These are phyloP conservation scores for Coelastrella sp. DNA, from an alignment of 139 green algal species.

Conservation along the genomic window DNA sequence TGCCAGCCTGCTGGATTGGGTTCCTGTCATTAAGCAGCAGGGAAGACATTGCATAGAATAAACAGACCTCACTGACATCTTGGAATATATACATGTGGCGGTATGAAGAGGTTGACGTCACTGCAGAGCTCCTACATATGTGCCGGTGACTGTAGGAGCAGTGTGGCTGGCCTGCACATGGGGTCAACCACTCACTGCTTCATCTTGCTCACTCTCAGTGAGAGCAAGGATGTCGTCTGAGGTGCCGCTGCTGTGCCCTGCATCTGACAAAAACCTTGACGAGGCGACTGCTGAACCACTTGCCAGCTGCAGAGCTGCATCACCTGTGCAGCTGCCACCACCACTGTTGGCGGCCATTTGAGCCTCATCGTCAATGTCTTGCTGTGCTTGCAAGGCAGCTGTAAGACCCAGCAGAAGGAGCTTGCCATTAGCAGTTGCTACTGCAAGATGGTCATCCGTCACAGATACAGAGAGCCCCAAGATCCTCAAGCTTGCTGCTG, in stretches of 20 bases:
- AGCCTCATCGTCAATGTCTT: neutral
- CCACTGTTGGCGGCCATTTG: neutral
- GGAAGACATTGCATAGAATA: neutral
- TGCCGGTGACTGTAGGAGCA: no score
- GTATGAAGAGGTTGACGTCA: neutral
- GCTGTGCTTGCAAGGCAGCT: neutral
- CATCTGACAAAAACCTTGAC: neutral
- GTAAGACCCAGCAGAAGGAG: conserved; percentile 35
- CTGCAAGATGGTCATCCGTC: conserved; percentile 32
- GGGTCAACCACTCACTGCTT: neutral
- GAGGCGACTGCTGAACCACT: neutral
- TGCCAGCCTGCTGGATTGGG: conserved; percentile 31
- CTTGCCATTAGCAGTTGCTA: conserved; percentile 28
- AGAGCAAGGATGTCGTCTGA: neutral
- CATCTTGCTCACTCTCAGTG: neutral
- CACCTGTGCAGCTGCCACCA: neutral
- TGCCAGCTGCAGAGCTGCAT: neutral
- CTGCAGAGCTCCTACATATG: neutral
- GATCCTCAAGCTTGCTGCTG: neutral
- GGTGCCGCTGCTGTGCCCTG: neutral
- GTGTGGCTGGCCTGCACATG: neutral
- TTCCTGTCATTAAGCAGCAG: neutral
- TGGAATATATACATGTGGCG: neutral
- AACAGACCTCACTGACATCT: no score
- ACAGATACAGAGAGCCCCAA: conserved; percentile 16